phyloP scores from a whole-genome alignment of 148 eudicot genomes.

The Drosera capensis region DNA sequence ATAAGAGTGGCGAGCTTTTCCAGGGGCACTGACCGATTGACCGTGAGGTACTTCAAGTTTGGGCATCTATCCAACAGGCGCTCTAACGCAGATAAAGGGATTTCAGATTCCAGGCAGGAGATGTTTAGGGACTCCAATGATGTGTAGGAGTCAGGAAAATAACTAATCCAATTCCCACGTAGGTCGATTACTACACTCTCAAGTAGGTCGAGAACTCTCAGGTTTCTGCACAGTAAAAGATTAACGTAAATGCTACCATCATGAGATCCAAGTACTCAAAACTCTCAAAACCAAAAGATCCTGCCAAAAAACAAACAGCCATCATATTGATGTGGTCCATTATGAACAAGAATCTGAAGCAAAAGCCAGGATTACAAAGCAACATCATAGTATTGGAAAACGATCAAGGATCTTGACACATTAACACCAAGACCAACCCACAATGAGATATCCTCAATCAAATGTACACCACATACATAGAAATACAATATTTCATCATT shows the following conservation, averaged over 20 bases:
- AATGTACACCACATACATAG: too few species aligned
- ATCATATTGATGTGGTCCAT: too few species aligned
- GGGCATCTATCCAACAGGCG: slow-evolving; percentile 45
- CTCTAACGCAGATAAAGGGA: slow-evolving; percentile 48
- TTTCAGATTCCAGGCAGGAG: slow-evolving; percentile 47
- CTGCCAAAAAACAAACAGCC: too few species aligned
- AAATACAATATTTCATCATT: too few species aligned
- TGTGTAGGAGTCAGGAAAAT: slow-evolving; percentile 48
- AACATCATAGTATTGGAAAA: too few species aligned
- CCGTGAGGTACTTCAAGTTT: slow-evolving; percentile 44
- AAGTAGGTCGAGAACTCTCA: slow-evolving; percentile 45
- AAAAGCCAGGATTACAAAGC: too few species aligned
- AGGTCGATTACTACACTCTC: slow-evolving; percentile 64
- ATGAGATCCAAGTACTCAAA: too few species aligned
- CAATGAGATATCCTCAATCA: too few species aligned
- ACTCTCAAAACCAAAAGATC: too few species aligned
- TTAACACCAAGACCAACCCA: too few species aligned
- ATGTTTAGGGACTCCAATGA: slow-evolving; percentile 50
- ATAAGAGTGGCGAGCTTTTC: slow-evolving; percentile 44
- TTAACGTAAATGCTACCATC: background rate
- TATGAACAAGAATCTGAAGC: too few species aligned
- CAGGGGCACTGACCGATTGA: slow-evolving; percentile 54
- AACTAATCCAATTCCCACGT: slow-evolving; percentile 61
- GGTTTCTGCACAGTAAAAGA: slow-evolving; percentile 23
- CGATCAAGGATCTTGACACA: too few species aligned